Percentiles rank a stretch among this genome's conserved stretches.
phyloP scores from a whole-genome alignment of 441 rosid species.

The Monsonia emarginata region DNA sequence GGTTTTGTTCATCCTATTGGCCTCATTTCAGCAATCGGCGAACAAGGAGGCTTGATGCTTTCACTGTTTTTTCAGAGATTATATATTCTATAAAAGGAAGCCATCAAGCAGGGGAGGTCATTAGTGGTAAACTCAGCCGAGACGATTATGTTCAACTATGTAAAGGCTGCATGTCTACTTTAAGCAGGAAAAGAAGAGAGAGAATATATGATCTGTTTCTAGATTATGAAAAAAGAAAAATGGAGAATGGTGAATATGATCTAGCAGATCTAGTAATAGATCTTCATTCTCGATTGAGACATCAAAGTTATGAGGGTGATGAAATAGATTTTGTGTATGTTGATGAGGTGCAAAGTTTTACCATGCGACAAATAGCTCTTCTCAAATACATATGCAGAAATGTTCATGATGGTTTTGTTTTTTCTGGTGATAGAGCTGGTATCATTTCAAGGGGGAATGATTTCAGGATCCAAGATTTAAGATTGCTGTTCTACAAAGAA shows the following conservation, averaged over 20 bases:
- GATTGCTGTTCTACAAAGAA: slow-evolving; percentile 27
- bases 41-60: slow-evolving; percentile 36
- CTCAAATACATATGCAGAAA: slow-evolving; percentile 37
- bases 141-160: slow-evolving; percentile 30
- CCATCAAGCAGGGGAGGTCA: slow-evolving; percentile 14
- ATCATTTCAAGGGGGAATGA: slow-evolving; percentile 32
- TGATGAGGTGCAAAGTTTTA: slow-evolving; percentile 58
- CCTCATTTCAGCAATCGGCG: slow-evolving; percentile 33
- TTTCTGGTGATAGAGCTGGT: slow-evolving; percentile 44
- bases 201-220: slow-evolving; percentile 30
- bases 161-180: slow-evolving; percentile 25
- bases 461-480: slow-evolving; percentile 30
- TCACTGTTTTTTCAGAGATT: slow-evolving; percentile 43
- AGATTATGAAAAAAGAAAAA: slow-evolving; percentile 41
- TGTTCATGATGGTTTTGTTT: slow-evolving; percentile 41
- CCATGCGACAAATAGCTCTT: slow-evolving; percentile 43
- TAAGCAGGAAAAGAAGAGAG: slow-evolving; percentile 24
- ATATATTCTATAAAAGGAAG: slow-evolving; percentile 48
- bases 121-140: slow-evolving; percentile 24
- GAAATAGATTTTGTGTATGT: slow-evolving; percentile 41
- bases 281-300: slow-evolving; percentile 34
- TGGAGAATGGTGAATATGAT: slow-evolving; percentile 36
- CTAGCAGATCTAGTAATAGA: slow-evolving; percentile 43
- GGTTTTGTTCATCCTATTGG: slow-evolving; percentile 40
- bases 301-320: slow-evolving; percentile 21